Percentiles rank a stretch among this genome's conserved stretches.
Conservation (phyloP, 2,329 filamentous ascomycete genomes). For the Hypoxylon sp. region DNA sequence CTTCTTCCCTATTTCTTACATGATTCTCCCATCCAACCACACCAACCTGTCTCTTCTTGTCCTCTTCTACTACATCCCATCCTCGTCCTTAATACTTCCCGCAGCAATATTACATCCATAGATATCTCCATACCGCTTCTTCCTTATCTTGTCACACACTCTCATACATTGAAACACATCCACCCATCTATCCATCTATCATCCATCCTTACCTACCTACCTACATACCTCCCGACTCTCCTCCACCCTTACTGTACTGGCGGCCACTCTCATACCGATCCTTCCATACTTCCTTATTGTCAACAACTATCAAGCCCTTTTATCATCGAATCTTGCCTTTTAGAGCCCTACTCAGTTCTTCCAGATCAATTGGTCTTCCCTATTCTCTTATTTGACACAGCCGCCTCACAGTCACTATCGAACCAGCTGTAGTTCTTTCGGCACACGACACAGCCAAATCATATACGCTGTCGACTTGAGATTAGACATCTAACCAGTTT, state of each 20-base stretch:
- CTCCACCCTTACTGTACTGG: conserved; percentile 26
- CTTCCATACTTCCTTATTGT: conserved; percentile 18
- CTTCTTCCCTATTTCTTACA: conserved; percentile 50
- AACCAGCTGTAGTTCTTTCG: conserved; percentile 30
- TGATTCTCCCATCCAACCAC: conserved; percentile 50
- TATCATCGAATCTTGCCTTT: conserved; percentile 29
- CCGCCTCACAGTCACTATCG: conserved; percentile 25
- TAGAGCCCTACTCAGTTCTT: conserved; percentile 45
- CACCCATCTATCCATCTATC: conserved; percentile 15
- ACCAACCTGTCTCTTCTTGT: conserved; percentile 40
- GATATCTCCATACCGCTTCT: conserved; percentile 40
- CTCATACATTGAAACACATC: conserved; percentile 28
- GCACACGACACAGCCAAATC: conserved; percentile 36
- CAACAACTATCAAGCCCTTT: conserved; percentile 16
- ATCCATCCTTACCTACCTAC: conserved; percentile 18
- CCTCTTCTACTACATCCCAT: conserved; percentile 51
- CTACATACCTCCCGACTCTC: conserved; percentile 21
- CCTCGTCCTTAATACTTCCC: conserved; percentile 49
- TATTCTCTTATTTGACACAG: conserved; percentile 26
- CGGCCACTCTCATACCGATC: conserved; percentile 31
- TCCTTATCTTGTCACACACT: conserved; percentile 27
- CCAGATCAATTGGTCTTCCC: conserved; percentile 46
- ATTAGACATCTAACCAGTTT: conserved; percentile 48
- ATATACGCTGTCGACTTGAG: conserved; percentile 19
- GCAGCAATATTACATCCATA: conserved; percentile 45